Evolutionary conservation across 768 basidiomycete species (phyloP).

Genomic region (Mycena leptocephala): DNA sequence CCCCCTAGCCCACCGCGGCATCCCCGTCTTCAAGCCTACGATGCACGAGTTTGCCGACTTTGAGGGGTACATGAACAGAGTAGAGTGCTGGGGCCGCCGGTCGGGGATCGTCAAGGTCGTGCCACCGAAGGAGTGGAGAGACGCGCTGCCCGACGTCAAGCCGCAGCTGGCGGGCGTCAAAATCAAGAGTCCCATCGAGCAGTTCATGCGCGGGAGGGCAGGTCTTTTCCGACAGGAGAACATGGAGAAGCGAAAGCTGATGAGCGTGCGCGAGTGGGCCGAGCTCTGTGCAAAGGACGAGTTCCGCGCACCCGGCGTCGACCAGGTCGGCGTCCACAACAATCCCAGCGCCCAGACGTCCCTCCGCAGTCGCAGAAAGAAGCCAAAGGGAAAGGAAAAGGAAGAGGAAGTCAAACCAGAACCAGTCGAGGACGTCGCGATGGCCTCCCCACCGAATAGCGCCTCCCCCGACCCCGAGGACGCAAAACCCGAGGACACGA

Average conservation of each 20-base stretch:
- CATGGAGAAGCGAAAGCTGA: constrained; percentile 86
- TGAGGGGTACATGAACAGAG: constrained; percentile 88
- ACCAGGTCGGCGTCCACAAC: constrained; percentile 73
- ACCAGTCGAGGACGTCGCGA: constrained; percentile 38
- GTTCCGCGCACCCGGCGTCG: constrained; percentile 80
- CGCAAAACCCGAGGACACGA: constrained; percentile 37
- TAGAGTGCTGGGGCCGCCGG: constrained; percentile 92
- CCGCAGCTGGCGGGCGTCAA: constrained; percentile 82
- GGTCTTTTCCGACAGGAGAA: constrained; percentile 95
- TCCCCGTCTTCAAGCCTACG: constrained; percentile 96
- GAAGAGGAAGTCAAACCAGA: constrained; percentile 41
- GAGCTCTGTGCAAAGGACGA: constrained; percentile 84
- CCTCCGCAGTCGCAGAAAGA: constrained; percentile 61
- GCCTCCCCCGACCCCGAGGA: constrained; percentile 49
- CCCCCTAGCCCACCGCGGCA: constrained; percentile 87
- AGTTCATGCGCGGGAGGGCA: constrained; percentile 89
- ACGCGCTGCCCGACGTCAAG: constrained; percentile 79
- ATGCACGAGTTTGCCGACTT: constrained; percentile 95
- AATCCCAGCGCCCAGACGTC: constrained; percentile 43
- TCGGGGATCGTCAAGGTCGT: constrained; percentile 98
- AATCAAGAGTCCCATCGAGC: constrained; percentile 93
- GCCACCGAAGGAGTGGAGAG: constrained; percentile 93
- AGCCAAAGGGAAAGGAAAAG: constrained; percentile 45
- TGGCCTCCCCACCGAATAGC: constrained; percentile 62
- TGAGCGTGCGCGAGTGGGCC: constrained; percentile 92